Base-by-base conservation (phyloP, 768 basidiomycete genomes). In the Amanita subjunquillea region DNA sequence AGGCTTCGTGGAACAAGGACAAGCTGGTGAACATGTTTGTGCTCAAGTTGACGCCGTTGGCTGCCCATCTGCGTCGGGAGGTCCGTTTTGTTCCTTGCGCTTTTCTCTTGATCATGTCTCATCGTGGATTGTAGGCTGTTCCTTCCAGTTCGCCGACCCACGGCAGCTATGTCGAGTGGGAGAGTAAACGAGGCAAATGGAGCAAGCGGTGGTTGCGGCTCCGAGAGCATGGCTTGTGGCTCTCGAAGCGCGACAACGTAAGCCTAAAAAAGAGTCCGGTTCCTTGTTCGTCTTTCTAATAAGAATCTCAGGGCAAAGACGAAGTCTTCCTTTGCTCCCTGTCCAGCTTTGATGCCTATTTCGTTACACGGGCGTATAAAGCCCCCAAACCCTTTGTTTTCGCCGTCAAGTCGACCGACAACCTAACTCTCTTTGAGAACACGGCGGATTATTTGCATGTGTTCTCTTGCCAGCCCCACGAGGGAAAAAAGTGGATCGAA, bases 181-280 rank as follows among this genome's bases (percentile, higher is more conserved):
- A 95, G 70, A 74, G 72, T 42, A 97, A 95, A 69, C 80, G 85
- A 54, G 92, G 92, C 34, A 96, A 96, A 67, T 99, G 95, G 96
- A 85, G 74, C 52, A 97, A 97, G 68, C 79, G 91, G 32, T 94
- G 85, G 81, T 72, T 99, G 62, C 82, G 85, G 60, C 77, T 96
- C 23, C 77, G 89, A 45, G 91, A 94, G 60, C 90, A 94, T 57
- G 79, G 80, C 55, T 62, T 98, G 50, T 95, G 84, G 77, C 63
- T 95, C 36, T 85, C 90, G 29, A 98, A 97, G 68, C 85, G 88
- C 15, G 91, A 96, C 51, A 85, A 80, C 63, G 92, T 93, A 58
- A 57, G 78, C 70, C 34, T 5, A 7, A 4, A 37, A 49, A 8
- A 34, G 27, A 29, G 17, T 44, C 38, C 20, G 25, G 25, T 40